These are phyloP conservation scores for Trichoderma atroviride DNA, from an alignment of 2,329 filamentous ascomycete species.

Conservation along the genomic window DNA sequence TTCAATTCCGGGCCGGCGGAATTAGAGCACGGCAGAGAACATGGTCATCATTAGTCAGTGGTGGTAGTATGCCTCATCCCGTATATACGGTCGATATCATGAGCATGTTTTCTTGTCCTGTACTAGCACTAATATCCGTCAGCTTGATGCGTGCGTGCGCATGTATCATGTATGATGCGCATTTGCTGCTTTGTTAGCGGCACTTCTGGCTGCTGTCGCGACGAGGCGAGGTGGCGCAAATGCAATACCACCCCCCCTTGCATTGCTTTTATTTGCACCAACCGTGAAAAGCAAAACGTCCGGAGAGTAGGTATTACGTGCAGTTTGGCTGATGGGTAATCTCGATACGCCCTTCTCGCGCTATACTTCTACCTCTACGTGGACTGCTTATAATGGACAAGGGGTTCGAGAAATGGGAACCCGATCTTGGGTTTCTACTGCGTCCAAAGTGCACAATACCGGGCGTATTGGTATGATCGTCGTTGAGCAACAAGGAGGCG, in stretches of 20 bases:
- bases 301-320: not conserved
- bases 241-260: not conserved
- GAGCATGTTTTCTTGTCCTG: not conserved
- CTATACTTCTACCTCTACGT: not conserved
- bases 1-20: conserved; percentile 22
- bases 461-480: not conserved
- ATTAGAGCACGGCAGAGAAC: not conserved
- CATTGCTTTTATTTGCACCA: conserved; percentile 3
- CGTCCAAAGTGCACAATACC: not conserved
- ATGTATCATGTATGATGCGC: conserved; percentile 2
- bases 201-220: not conserved
- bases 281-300: not conserved
- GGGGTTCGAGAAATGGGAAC: not conserved
- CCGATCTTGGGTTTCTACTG: not conserved
- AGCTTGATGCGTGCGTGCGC: not conserved
- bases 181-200: not conserved
- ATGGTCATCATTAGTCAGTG: not conserved
- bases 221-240: not conserved
- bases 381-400: not conserved
- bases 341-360: not conserved
- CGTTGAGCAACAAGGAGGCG: not conserved
- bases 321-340: not conserved
- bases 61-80: not conserved
- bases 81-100: not conserved
- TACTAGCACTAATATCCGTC: not conserved